phyloP scores from a whole-genome alignment of 164 flowering plant genomes.

The Tinospora cordifolia region DNA sequence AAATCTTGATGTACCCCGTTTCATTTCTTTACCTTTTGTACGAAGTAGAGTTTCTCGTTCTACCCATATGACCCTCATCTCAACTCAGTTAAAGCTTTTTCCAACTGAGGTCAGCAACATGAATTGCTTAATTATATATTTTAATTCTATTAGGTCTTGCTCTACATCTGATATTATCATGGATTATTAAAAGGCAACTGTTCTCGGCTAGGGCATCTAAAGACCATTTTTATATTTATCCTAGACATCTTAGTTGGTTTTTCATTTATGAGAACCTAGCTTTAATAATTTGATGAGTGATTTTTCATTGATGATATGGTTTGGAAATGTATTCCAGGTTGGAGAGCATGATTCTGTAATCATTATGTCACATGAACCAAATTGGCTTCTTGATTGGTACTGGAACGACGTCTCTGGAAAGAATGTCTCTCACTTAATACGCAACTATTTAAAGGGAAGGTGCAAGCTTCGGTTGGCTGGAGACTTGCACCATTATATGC shows the following conservation, averaged over 20 bases:
- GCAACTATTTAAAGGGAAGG: slow-evolving; percentile 78
- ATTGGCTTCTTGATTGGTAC: slow-evolving; percentile 98
- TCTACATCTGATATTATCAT: too few species aligned
- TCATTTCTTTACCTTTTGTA: background rate
- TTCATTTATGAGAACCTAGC: background rate
- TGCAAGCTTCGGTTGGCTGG: slow-evolving; percentile 95
- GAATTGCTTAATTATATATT: too few species aligned
- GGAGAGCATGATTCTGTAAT: slow-evolving; percentile 78
- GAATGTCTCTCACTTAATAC: slow-evolving; percentile 67
- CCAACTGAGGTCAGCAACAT: too few species aligned
- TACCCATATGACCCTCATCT: background rate
- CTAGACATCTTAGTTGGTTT: too few species aligned
- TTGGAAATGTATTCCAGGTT: slow-evolving; percentile 41
- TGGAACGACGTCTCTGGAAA: slow-evolving; percentile 79
- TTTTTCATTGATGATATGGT: slow-evolving; percentile 5
- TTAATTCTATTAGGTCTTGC: too few species aligned
- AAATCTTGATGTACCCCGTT: background rate
- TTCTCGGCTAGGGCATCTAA: too few species aligned
- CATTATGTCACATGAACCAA: slow-evolving; percentile 96
- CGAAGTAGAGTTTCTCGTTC: background rate
- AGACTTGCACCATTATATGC: slow-evolving; percentile 98
- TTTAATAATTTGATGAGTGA: background rate
- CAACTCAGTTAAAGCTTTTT: background rate
- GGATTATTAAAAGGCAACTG: too few species aligned
- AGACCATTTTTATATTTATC: too few species aligned